Evolutionary conservation across 176 grass and related monocot genomes (phyloP).

Genomic region (Oryza coarctata): DNA sequence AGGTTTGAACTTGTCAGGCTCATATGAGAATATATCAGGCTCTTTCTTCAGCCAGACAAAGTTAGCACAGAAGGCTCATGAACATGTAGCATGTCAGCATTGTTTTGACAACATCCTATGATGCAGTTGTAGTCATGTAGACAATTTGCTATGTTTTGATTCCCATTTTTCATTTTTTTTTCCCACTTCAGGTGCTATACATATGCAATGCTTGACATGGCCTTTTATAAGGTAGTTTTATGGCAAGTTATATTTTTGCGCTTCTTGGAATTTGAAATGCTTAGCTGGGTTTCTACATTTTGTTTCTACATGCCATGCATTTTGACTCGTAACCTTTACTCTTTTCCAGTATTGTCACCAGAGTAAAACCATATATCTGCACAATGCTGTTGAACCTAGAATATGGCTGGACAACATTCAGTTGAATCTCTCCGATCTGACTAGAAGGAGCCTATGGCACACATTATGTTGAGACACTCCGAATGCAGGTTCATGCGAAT

Average conservation of each 20-base stretch:
- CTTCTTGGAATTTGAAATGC: background rate
- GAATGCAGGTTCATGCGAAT: slow-evolving; percentile 93
- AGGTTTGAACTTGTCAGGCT: background rate
- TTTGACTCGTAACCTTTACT: background rate
- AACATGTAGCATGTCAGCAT: background rate
- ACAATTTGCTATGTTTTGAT: background rate
- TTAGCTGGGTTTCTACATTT: no score
- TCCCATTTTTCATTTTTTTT: background rate
- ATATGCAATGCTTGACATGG: background rate
- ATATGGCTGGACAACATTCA: slow-evolving; percentile 90
- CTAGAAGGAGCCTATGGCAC: slow-evolving; percentile 80
- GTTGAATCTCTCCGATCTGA: slow-evolving; percentile 79
- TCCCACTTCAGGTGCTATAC: background rate
- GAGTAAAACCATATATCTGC: slow-evolving; percentile 91
- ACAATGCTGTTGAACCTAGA: slow-evolving; percentile 86
- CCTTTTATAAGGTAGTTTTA: background rate
- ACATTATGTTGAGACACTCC: slow-evolving; percentile 84
- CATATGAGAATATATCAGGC: background rate
- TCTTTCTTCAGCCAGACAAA: background rate
- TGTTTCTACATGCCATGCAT: background rate
- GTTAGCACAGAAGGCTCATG: background rate
- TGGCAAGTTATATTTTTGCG: background rate
- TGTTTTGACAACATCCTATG: background rate
- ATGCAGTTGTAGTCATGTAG: background rate
- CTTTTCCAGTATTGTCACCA: slow-evolving; percentile 63